Evolutionary conservation across 2,329 filamentous ascomycete species (phyloP), one percentile per base, ranked within the genome.

Genomic region (Mycosphaerelloides madeirae): DNA sequence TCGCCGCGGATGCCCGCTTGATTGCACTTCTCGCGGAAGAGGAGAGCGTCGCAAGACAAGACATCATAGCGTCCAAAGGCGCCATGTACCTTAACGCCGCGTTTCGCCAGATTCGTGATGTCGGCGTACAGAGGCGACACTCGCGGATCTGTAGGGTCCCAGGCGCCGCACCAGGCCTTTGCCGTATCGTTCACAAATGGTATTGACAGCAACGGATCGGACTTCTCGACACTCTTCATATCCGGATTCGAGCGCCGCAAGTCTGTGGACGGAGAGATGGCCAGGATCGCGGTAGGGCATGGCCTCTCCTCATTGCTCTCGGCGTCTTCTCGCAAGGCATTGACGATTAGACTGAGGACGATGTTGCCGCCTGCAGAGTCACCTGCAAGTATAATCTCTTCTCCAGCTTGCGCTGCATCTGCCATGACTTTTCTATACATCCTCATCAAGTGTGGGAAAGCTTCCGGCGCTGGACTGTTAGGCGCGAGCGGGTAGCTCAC

Each of bases 281-380:
- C 61, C 11, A 78, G 64, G 1, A 76, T 39, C 2, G 68, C 65
- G 1, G 53, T 52, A 0, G 70, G 68, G 29, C 50, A 52, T 3
- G 49, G 58, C 9, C 43, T 38, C 38, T 55, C 7, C 33, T 22
- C 1, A 2, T 29, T 40, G n/a, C 38, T 40, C 6, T 57, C 45
- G 0, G 49, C 46, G 22, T 58, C 58, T 33, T 69, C 61, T 8
- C 53, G 43, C 16, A 75, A 49, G 3, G 66, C 64, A 31, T 65
- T 61, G 14, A 75, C 46, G 0, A 65, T 56, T 29, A 76, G 59
- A 0, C 59, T 59, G 0, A 79, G 60, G 0, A 71, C 67, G 3
- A 80, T 64, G 46, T 80, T 81, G 0, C 70, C 77, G 0, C 78
- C 78, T 0, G 76, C 73, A 0, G 74, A 77, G 43, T 81, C 78